Evolutionary conservation across 768 basidiomycete genomes (phyloP), one percentile per base, ranked within the genome.

Genomic region (Auriculariales sp.): DNA sequence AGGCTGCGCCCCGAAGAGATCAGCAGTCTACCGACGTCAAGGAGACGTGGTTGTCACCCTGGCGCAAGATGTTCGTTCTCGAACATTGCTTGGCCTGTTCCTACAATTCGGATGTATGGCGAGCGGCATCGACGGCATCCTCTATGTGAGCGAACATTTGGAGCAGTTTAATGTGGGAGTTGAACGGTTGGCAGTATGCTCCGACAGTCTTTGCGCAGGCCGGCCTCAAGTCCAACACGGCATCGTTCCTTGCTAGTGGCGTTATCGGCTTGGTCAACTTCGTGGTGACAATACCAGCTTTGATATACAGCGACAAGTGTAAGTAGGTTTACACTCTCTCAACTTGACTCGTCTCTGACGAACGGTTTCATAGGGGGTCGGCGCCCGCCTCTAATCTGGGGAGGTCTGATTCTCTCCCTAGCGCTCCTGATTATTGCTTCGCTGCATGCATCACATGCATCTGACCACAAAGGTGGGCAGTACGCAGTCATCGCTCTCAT

Each of bases 231-330:
- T 65, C 65, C 3, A 59, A 61, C n/a, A 64, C 67, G n/a, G 66
- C 72, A 3, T 66, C 70, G 2, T 74, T 76, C 60, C 63, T 75
- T 29, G 72, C 72, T 0, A 72, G 72, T 1, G 75, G 72, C 3
- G 62, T 75, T 10, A 70, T 71, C 1, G 75, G 73, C 27, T 61
- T 76, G 32, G 54, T 72, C 30, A 69, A 68, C 52, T 52, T 74
- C 19, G 61, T 60, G 12, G 59, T 62, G 34, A 71, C 69, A 4
- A 62, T 71, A 42, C 57, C 62, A 2, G 59, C 66, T 9, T 68
- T 68, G 52, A 48, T 66, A 35, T 67, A 60, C 46, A 62, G 66
- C 15, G 71, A 72, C 46, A 66, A 60, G 53, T 71, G 68, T 67
- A 57, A 51, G 44, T 50, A 28, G 31, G 28, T 28, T 47, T 14